Percentiles rank a stretch among this genome's conserved stretches.
Evolutionary conservation across 495 filamentous ascomycete genomes (phyloP).

Genomic region (Lasiosphaeria miniovina): DNA sequence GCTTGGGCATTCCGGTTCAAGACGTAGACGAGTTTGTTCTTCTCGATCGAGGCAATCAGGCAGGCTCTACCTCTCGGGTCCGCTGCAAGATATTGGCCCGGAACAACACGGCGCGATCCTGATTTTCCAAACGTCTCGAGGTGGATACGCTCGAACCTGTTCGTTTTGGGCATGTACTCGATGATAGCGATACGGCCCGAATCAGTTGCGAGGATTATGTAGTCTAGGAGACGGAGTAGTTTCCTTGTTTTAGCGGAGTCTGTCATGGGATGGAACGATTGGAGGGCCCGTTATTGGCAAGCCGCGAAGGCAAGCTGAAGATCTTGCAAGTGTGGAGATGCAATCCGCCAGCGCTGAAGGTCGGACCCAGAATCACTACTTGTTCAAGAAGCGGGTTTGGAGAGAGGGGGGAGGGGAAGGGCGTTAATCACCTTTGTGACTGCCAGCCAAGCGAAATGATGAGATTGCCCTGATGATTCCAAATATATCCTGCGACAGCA

Average conservation of each 20-base stretch:
- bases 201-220: slow-evolving; percentile 92
- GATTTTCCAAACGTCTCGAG: slow-evolving; percentile 98
- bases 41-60: slow-evolving; percentile 89
- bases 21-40: slow-evolving; percentile 99
- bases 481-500: slow-evolving; percentile 90
- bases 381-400: slow-evolving; percentile 51
- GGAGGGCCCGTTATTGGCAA: slow-evolving; percentile 19
- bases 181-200: slow-evolving; percentile 92
- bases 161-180: slow-evolving; percentile 84
- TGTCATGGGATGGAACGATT: not conserved
- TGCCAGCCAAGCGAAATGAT: slow-evolving; percentile 86
- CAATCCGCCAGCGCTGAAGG: slow-evolving; percentile 43
- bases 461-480: slow-evolving; percentile 87
- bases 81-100: slow-evolving; percentile 89
- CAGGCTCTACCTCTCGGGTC: slow-evolving; percentile 96
- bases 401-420: slow-evolving; percentile 14
- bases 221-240: slow-evolving; percentile 61
- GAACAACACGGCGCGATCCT: slow-evolving; percentile 88
- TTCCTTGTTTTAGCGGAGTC: slow-evolving; percentile 35
- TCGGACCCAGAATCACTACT: slow-evolving; percentile 90
- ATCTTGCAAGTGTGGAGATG: slow-evolving; percentile 3
- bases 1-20: slow-evolving; percentile 92
- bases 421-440: slow-evolving; percentile 81
- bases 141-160: slow-evolving; percentile 84
- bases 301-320: not conserved